phyloP scores from a whole-genome alignment of 202 grass and related monocot genomes.

The Zizania palustris region DNA sequence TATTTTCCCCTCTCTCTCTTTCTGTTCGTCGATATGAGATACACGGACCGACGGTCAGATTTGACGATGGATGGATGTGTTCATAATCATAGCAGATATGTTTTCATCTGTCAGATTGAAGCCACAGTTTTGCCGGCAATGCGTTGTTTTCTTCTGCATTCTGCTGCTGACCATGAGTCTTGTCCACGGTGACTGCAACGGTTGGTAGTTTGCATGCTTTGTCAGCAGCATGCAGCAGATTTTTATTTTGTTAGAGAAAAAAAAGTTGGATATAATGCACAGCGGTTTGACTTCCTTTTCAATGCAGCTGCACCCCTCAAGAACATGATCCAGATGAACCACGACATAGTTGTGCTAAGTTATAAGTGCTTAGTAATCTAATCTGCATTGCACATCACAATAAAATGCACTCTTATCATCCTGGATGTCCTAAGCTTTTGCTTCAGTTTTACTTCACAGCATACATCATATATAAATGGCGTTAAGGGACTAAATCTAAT shows the following conservation, averaged over 20 bases:
- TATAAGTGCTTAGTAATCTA: background rate
- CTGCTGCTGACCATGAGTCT: slow-evolving; percentile 34
- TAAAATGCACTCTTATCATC: background rate
- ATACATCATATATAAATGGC: background rate
- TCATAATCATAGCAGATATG: background rate
- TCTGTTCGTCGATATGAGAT: background rate
- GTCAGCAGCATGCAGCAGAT: slow-evolving; percentile 27
- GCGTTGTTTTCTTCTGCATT: slow-evolving; percentile 1
- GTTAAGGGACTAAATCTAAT: background rate
- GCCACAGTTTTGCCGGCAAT: slow-evolving; percentile 26
- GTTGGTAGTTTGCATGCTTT: slow-evolving; percentile 19
- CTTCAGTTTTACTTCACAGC: background rate
- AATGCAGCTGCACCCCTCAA: background rate
- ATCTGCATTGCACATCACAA: background rate
- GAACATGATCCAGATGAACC: background rate
- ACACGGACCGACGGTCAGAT: background rate
- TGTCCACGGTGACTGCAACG: slow-evolving; percentile 34
- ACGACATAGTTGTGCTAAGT: slow-evolving; percentile 14
- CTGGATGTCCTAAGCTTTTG: background rate
- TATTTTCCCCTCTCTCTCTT: background rate
- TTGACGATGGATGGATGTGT: slow-evolving; percentile 5
- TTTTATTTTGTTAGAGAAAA: background rate
- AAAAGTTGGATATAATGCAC: background rate
- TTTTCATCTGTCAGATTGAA: background rate
- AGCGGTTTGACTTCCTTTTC: background rate